Conservation (phyloP, 2,329 filamentous ascomycete species). For the Cytospora mali region DNA sequence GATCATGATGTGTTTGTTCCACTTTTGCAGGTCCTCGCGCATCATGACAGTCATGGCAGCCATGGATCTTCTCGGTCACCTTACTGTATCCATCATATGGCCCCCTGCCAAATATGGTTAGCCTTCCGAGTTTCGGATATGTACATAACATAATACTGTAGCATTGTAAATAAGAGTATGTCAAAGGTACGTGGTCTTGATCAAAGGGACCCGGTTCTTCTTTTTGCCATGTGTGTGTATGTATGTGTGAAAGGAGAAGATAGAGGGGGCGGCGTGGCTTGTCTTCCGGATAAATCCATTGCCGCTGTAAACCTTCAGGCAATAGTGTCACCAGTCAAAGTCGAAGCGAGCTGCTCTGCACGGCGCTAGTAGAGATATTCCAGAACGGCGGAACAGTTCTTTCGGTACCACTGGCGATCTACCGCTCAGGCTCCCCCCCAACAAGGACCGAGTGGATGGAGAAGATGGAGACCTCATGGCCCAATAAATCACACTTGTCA, state of each 20-base stretch:
- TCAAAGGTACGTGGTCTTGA: neutral
- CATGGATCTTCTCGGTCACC: neutral
- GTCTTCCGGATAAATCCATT: neutral
- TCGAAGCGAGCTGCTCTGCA: neutral
- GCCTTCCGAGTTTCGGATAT: neutral
- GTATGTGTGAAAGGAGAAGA: too few species aligned
- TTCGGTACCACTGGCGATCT: neutral
- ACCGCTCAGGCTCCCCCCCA: neutral
- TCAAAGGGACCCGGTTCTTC: neutral
- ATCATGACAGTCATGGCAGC: neutral
- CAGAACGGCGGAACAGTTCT: neutral
- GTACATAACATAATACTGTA: neutral
- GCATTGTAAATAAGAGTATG: too few species aligned
- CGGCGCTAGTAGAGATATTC: neutral
- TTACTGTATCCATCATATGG: neutral
- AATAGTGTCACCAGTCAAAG: neutral
- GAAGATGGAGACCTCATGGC: neutral
- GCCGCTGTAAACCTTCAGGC: neutral
- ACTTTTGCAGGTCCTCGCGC: neutral
- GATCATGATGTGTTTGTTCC: conserved; percentile 1
- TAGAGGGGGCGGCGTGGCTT: neutral
- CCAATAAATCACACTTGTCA: neutral
- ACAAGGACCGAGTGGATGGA: neutral
- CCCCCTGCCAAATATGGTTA: neutral
- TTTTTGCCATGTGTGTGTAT: too few species aligned